Conservation (phyloP, 495 filamentous ascomycete species). For the Aspergillus egyptiacus region DNA sequence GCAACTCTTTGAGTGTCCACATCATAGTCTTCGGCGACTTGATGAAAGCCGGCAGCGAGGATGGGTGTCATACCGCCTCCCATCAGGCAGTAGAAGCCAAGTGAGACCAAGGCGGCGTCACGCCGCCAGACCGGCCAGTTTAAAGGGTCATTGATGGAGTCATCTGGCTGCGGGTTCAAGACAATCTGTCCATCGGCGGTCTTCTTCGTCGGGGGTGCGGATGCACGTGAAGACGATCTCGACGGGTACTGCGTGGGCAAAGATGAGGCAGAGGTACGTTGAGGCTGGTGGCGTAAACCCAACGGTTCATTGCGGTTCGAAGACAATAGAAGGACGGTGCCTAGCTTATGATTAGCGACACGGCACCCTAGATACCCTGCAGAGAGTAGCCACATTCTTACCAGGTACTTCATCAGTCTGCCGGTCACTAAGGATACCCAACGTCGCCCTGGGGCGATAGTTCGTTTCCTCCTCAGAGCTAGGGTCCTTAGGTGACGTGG, state of each 20-base stretch:
- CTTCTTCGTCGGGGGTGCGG: conserved; percentile 56
- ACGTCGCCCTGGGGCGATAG: conserved; percentile 56
- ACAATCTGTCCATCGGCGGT: conserved; percentile 82
- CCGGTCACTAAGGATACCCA: conserved; percentile 80
- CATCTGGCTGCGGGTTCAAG: conserved; percentile 87
- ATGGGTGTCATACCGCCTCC: conserved; percentile 92
- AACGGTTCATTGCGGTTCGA: conserved; percentile 74
- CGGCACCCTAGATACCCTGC: neutral
- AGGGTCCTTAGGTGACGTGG: neutral
- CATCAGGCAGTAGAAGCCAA: conserved; percentile 88
- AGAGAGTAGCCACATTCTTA: conserved; percentile 32
- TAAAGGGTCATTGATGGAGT: conserved; percentile 82
- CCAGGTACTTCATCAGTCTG: conserved; percentile 90
- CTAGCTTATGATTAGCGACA: conserved; percentile 34
- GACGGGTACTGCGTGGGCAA: conserved; percentile 54
- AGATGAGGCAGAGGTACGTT: conserved; percentile 70
- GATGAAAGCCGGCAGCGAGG: conserved; percentile 81
- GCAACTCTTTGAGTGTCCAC: conserved; percentile 71
- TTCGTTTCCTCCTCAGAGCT: conserved; percentile 6
- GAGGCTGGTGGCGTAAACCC: conserved; percentile 68
- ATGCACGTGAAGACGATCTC: conserved; percentile 29
- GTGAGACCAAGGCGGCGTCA: conserved; percentile 72
- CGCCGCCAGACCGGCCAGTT: conserved; percentile 87
- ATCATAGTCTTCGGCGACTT: conserved; percentile 66
- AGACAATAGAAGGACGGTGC: conserved; percentile 75